phyloP scores from a whole-genome alignment of 164 flowering plant species.

The Chimonanthus praecox region DNA sequence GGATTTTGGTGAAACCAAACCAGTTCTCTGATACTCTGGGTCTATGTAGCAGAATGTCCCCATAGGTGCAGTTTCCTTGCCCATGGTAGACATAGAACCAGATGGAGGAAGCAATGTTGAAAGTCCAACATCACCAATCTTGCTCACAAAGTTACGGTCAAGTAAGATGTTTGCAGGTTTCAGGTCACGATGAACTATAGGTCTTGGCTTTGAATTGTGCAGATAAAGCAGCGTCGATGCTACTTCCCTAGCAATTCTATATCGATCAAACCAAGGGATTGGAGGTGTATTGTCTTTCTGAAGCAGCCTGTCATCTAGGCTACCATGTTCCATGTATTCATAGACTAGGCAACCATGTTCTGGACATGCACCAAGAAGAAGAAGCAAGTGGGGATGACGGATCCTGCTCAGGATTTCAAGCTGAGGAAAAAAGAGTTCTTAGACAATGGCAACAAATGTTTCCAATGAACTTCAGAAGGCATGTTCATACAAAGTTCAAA shows the following conservation, averaged over 20 bases:
- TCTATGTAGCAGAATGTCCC: conserved; percentile 91
- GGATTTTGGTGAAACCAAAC: conserved; percentile 60
- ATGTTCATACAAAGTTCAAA: too few species aligned
- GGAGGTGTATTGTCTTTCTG: conserved; percentile 42
- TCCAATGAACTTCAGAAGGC: too few species aligned
- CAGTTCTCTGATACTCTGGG: conserved; percentile 92
- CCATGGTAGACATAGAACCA: conserved; percentile 24
- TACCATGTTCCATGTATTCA: conserved; percentile 92
- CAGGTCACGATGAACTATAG: conserved; percentile 83
- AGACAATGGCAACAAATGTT: too few species aligned
- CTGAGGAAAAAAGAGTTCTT: conserved; percentile 26
- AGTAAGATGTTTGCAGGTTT: conserved; percentile 94
- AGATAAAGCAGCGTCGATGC: conserved; percentile 78
- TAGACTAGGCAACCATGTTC: conserved; percentile 82
- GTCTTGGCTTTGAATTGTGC: conserved; percentile 70
- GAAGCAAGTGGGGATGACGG: conserved; percentile 82
- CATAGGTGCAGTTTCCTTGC: conserved; percentile 46
- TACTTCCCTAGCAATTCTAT: conserved; percentile 82
- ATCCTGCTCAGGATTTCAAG: conserved; percentile 73
- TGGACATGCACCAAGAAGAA: conserved; percentile 86
- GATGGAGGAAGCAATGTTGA: conserved; percentile 47
- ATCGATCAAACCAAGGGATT: conserved; percentile 76
- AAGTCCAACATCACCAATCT: conserved; percentile 91
- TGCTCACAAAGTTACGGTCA: conserved; percentile 73
- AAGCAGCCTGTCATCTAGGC: conserved; percentile 62